Conservation (phyloP, 2,329 filamentous ascomycete genomes). For the Tolypocladium album region DNA sequence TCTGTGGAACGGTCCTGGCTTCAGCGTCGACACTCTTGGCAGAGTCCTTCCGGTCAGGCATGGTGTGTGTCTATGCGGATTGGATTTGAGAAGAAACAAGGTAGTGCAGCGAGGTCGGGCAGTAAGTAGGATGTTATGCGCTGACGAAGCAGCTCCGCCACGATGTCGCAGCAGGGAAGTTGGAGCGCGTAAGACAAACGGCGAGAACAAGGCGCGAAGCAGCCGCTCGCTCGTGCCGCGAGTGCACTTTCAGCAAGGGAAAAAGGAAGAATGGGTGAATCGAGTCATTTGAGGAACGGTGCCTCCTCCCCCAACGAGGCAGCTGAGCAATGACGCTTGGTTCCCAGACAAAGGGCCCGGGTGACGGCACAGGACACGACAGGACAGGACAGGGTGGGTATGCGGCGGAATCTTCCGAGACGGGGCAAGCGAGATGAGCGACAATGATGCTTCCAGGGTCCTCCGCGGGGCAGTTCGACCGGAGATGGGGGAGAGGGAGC, state of each 20-base stretch:
- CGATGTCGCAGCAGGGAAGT: background rate
- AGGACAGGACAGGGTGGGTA: background rate
- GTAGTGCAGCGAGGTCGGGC: background rate
- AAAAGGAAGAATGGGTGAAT: background rate
- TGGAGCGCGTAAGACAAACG: background rate
- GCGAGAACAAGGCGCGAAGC: background rate
- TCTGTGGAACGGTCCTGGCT: slow-evolving; percentile 9
- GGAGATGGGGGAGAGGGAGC: background rate
- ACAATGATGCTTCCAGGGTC: background rate
- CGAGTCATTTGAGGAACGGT: background rate
- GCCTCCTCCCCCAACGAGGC: background rate
- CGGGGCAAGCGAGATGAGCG: background rate
- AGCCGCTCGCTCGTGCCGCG: background rate
- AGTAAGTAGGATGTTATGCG: background rate
- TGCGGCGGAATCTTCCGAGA: background rate
- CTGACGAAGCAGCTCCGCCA: background rate
- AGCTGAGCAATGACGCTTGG: slow-evolving; percentile 1
- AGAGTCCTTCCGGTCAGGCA: slow-evolving; percentile 1
- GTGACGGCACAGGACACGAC: too few species aligned
- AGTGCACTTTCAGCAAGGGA: background rate
- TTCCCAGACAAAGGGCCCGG: background rate
- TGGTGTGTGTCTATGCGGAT: background rate
- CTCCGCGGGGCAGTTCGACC: background rate
- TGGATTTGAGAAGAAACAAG: background rate
- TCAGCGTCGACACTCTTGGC: slow-evolving; percentile 1